These are phyloP conservation scores for Candolleomyces eurysporus DNA, from an alignment of 768 basidiomycete genomes.

Conservation along the genomic window DNA sequence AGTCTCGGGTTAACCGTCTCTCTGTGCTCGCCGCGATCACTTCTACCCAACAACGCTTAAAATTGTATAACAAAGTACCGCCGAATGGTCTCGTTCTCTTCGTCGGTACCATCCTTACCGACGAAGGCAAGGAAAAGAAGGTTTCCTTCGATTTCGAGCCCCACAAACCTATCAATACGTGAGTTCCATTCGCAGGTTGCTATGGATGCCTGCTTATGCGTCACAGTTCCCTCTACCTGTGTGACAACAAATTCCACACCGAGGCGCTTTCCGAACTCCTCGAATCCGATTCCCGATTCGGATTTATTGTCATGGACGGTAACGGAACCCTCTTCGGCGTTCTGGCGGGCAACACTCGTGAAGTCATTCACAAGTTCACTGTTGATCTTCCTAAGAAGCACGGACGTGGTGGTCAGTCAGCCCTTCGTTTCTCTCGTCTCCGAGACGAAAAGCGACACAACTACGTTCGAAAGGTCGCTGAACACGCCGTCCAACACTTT, in stretches of 20 bases:
- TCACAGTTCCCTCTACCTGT: constrained; percentile 89
- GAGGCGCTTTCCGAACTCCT: constrained; percentile 95
- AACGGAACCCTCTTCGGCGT: constrained; percentile 97
- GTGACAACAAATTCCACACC: constrained; percentile 99
- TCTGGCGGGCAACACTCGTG: constrained; percentile 94
- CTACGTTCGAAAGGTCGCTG: constrained; percentile 98
- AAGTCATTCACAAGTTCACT: constrained; percentile 96
- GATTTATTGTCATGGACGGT: constrained; percentile 99
- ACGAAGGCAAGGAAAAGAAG: constrained; percentile 99
- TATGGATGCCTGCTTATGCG: too few relatives aligned
- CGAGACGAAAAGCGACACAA: constrained; percentile 99
- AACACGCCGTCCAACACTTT: constrained; percentile 95
- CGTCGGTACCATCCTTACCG: constrained; percentile 96
- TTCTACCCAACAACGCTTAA: constrained; percentile 94
- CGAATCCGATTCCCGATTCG: constrained; percentile 96
- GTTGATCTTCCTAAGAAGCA: constrained; percentile 99
- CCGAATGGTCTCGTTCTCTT: constrained; percentile 97
- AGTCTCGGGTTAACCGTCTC: constrained; percentile 95
- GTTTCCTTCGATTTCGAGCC: constrained; percentile 98
- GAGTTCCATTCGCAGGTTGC: constrained; percentile 25
- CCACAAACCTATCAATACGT: constrained; percentile 99
- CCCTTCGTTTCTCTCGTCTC: constrained; percentile 98
- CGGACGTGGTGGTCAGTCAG: constrained; percentile 99
- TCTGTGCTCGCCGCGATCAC: constrained; percentile 98
- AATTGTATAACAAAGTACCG: constrained; percentile 94